Base-by-base conservation (phyloP, 1,139 yeast species). In the Yamadazyma dushanensis region DNA sequence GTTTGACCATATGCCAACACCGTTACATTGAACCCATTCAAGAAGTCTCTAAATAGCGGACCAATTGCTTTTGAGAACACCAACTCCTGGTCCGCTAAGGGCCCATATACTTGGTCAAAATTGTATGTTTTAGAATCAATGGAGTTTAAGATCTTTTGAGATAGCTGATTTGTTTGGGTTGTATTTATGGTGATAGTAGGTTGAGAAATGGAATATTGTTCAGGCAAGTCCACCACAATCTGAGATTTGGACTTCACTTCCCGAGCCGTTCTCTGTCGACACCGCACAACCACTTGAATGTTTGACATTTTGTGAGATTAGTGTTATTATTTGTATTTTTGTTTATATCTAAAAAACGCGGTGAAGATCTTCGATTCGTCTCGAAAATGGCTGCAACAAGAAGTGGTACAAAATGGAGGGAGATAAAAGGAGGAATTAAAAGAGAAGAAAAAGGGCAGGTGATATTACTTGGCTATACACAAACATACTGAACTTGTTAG, bases 1-100 rank as follows among this genome's bases (percentile, higher is more conserved):
- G 95, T 87, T 59, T 87, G 96, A 8, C 96, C 95, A 56, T 87
- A 87, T 0, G 95, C 95, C 50, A 87, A 73, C 4, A 88, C 73
- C 0, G 96, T 85, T 38, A 89, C 88, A 49, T 85, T 86, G 51
- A 70, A 80, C 8, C 94, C 92, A 45, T 70, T 68, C 40, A 83
- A 55, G 46, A 83, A 82, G 49, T 83, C 90, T 24, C 70, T 63
- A 51, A 83, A 70, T 37, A 77, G 68, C 23, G 88, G 88, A 11
- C 67, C 61, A 0, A 85, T 90, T n/a, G 80, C 82, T 29, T 73
- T 71, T 20, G 74, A 65, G 48, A 80, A 84, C 4, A 84, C 51
- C 7, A 70, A 53, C 32, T 63, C 54, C 54, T 84, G 94, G 49
- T 79, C 84, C 1, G 86, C 79, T 33, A 74, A 76, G 0, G 89